Conservation (phyloP, 495 filamentous ascomycete genomes). For the Hypoxylon lienhwacheense region DNA sequence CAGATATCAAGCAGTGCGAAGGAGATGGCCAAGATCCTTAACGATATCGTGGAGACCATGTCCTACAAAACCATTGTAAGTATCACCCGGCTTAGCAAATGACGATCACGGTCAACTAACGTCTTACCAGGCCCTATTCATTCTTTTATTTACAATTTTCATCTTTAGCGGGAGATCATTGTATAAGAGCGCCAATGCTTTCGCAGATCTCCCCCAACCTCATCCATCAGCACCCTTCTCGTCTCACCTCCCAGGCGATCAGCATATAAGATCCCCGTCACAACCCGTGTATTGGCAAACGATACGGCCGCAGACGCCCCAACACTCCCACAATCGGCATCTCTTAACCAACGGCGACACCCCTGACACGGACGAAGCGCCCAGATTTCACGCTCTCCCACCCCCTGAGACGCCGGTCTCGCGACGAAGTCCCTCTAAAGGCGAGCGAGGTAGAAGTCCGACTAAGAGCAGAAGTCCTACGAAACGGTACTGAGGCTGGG, state of each 20-base stretch:
- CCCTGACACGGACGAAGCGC: slow-evolving; percentile 48
- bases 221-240: slow-evolving; percentile 29
- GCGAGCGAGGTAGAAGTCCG: slow-evolving; percentile 48
- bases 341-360: slow-evolving; percentile 39
- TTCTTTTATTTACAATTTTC: slow-evolving; percentile 58
- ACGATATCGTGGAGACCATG: slow-evolving; percentile 51
- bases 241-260: slow-evolving; percentile 38
- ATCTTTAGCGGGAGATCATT: slow-evolving; percentile 48
- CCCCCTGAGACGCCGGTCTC: slow-evolving; percentile 45
- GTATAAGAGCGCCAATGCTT: slow-evolving; percentile 34
- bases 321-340: slow-evolving; percentile 37
- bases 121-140: slow-evolving; percentile 60
- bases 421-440: slow-evolving; percentile 49
- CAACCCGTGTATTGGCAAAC: slow-evolving; percentile 49
- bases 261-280: slow-evolving; percentile 32
- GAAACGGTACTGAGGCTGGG: slow-evolving; percentile 41
- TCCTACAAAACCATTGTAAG: slow-evolving; percentile 64
- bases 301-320: slow-evolving; percentile 47
- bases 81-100: slow-evolving; percentile 65
- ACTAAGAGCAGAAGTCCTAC: slow-evolving; percentile 44
- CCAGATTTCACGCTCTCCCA: slow-evolving; percentile 38
- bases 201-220: slow-evolving; percentile 26
- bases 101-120: slow-evolving; percentile 74
- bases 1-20: slow-evolving; percentile 46
- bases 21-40: slow-evolving; percentile 51